These are phyloP conservation scores for Bonnemaisonia californica DNA, from an alignment of 31 red algal species.

Conservation along the genomic window DNA sequence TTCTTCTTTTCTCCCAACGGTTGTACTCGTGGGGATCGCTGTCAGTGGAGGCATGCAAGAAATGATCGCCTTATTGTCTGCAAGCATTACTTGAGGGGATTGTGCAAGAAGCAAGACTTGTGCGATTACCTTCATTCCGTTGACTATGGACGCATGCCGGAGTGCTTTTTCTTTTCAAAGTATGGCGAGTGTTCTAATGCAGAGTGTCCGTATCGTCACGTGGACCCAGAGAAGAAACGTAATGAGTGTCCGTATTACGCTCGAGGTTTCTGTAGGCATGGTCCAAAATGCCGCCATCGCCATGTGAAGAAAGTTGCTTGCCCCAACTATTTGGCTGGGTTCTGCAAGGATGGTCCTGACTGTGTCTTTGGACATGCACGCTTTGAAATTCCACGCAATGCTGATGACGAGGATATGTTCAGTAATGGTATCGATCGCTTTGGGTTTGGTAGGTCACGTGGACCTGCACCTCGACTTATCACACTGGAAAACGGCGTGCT, in stretches of 20 bases:
- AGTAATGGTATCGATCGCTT: constrained; percentile 89
- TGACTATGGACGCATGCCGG: constrained; percentile 93
- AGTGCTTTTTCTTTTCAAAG: constrained; percentile 99
- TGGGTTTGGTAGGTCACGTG: constrained; percentile 76
- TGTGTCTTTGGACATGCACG: constrained; percentile 97
- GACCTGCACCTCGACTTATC: constrained; percentile 63
- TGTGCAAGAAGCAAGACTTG: constrained; percentile 97
- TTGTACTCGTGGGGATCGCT: constrained; percentile 86
- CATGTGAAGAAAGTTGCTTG: constrained; percentile 98
- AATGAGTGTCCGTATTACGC: constrained; percentile 99
- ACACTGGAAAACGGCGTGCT: constrained; percentile 66
- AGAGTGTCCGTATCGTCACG: constrained; percentile 97
- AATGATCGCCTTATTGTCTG: constrained; percentile 96
- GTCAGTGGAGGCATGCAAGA: constrained; percentile 97
- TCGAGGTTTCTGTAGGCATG: constrained; percentile 95
- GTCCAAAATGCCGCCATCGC: constrained; percentile 93
- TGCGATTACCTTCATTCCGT: constrained; percentile 98
- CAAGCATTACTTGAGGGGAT: constrained; percentile 97
- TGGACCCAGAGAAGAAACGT: constrained; percentile 90
- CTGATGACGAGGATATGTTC: constrained; percentile 87
- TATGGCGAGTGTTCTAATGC: constrained; percentile 97
- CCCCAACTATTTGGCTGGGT: constrained; percentile 91
- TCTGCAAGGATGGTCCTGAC: constrained; percentile 95
- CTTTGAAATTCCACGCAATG: constrained; percentile 93
- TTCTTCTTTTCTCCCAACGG: constrained; percentile 87